Base-by-base conservation (phyloP, 495 filamentous ascomycete species). In the Xylaria sp. region DNA sequence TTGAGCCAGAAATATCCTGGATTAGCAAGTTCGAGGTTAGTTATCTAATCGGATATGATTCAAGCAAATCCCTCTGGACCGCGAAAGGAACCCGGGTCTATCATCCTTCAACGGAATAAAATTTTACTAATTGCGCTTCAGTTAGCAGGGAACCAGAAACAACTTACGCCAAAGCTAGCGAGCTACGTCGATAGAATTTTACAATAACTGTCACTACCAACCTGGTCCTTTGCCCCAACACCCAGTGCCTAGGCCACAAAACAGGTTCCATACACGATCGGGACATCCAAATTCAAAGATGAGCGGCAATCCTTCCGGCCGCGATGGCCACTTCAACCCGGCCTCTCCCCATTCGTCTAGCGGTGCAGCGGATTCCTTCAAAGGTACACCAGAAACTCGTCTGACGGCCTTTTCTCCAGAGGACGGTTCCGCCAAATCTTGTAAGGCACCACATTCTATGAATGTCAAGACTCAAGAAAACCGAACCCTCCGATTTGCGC, bases 381-480 rank as follows among this genome's bases (percentile, higher is more conserved):
- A 88, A 68, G 86, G 83, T 31, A 91, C 90, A 46, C 90, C 90
- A 0, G 88, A 90, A 66, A 91, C 89, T 31, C 85, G 85, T 59
- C 70, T 90, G 37, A 91, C 89, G 15, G 79, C 83, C 46, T 91
- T 91, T 77, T 90, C 89, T n/a, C 88, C 89, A 0, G 88, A 90
- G 19, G 88, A 90, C 53, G 76, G 71, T 63, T 81, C 82, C 26
- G 73, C 77, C 48, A 74, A 77, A 67, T 79, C 82, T 29, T 73
- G 71, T 52, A 81, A 76, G 66, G 65, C 76, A 33, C 59, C 77
- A 37, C 73, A 76, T 29, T 71, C 74, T 33, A 64, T 81, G 52
- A 75, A 66, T 52, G 17, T 72, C 26, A 70, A 64, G 31, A 64
- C 65, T 31, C 67, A 77, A 31, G 77, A 75, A 15, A 61, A 48